Conservation (phyloP, 441 rosid genomes). For the Biscutella laevigata region DNA sequence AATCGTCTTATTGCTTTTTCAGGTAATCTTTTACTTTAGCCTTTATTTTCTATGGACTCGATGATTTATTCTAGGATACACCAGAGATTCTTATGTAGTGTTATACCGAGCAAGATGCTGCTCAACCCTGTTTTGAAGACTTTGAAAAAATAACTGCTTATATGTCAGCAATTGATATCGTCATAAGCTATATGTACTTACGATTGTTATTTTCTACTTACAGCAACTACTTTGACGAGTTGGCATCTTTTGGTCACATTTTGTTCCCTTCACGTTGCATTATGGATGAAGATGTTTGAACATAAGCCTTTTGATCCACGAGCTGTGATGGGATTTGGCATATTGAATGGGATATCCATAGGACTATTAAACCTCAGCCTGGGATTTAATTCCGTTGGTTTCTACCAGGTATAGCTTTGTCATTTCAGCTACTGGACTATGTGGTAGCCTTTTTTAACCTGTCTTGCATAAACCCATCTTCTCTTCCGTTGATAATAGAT, state of each 20-base stretch:
- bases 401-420: constrained; percentile 70
- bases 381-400: constrained; percentile 98
- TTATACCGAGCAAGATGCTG: no score
- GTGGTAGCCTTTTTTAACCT: neutral
- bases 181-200: constrained; percentile 15
- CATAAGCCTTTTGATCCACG: constrained; percentile 99
- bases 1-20: no score
- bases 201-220: constrained; percentile 17
- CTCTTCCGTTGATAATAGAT: constrained; percentile 43
- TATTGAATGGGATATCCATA: constrained; percentile 88
- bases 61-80: no score
- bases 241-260: constrained; percentile 99
- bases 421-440: neutral
- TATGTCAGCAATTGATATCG: constrained; percentile 6
- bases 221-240: constrained; percentile 99
- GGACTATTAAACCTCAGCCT: constrained; percentile 94
- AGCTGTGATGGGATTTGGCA: constrained; percentile 99
- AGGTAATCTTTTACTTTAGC: no score
- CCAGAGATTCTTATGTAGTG: no score
- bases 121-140: no score
- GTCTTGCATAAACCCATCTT: neutral
- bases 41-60: no score
- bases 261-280: constrained; percentile 95
- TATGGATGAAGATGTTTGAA: constrained; percentile 93
- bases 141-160: no score